These are phyloP conservation scores for Pyricularia sp. DNA, from an alignment of 2,329 filamentous ascomycete species.

Conservation along the genomic window DNA sequence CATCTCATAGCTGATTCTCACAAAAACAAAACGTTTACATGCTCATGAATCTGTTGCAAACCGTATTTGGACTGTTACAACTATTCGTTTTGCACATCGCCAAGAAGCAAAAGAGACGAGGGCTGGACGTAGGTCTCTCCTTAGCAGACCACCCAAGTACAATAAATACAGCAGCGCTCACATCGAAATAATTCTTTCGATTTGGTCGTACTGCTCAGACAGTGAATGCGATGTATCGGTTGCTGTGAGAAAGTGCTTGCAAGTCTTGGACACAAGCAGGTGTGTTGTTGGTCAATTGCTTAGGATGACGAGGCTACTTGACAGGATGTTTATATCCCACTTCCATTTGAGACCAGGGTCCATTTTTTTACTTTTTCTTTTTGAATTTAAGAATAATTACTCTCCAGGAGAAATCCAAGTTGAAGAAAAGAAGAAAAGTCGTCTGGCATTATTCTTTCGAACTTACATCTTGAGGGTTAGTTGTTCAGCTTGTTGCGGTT, in stretches of 20 bases:
- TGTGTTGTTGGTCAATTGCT: neutral
- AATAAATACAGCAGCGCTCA: neutral
- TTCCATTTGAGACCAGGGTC: no score
- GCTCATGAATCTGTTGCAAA: neutral
- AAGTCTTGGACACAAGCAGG: neutral
- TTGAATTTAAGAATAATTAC: neutral
- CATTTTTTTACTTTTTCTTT: neutral
- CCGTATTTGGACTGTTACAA: neutral
- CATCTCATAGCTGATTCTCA: neutral
- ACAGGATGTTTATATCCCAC: neutral
- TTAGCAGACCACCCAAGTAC: neutral
- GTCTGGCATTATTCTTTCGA: no score
- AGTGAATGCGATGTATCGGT: neutral
- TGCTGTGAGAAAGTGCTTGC: neutral
- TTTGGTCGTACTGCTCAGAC: neutral
- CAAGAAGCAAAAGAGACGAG: neutral
- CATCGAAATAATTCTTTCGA: neutral
- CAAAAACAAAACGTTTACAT: neutral
- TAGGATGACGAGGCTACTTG: neutral
- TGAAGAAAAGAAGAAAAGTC: neutral
- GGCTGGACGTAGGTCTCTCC: neutral
- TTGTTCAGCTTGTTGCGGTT: neutral
- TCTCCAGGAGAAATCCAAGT: neutral
- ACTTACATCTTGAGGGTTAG: neutral
- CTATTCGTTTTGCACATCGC: neutral